A percentile compares a stretch with the other conserved stretches of the same genome.
phyloP scores from a whole-genome alignment of 2,329 filamentous ascomycete genomes.

The Hortaea sp. region DNA sequence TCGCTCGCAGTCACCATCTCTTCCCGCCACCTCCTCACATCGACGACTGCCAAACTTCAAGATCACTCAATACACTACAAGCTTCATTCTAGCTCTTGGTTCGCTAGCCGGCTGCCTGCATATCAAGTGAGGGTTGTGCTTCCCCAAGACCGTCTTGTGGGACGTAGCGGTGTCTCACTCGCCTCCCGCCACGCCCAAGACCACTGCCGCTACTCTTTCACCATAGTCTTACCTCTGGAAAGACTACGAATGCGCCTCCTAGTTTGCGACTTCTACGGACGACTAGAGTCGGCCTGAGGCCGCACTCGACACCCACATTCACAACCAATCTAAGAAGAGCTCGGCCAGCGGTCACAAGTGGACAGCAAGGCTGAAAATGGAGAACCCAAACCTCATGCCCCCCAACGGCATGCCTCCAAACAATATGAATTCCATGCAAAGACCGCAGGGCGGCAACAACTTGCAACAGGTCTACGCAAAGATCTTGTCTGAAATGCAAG shows the following conservation, averaged over 20 bases:
- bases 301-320: background rate
- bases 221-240: no score
- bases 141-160: background rate
- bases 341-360: background rate
- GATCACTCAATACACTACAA: no score
- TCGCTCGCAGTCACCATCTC: background rate
- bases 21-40: no score
- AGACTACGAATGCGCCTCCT: no score
- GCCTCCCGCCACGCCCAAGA: background rate
- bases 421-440: conserved; percentile 18
- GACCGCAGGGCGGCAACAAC: conserved; percentile 16
- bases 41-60: no score
- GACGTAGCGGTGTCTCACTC: background rate
- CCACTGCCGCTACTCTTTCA: background rate
- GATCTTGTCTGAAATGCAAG: conserved; percentile 16
- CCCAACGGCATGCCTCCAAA: conserved; percentile 1
- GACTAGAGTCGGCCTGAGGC: background rate
- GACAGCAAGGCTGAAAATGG: background rate
- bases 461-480: conserved; percentile 15
- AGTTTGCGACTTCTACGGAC: no score
- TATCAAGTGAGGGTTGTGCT: background rate
- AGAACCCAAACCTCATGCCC: background rate
- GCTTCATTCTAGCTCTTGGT: no score
- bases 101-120: background rate
- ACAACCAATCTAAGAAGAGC: background rate